phyloP scores from a whole-genome alignment of 2,329 filamentous ascomycete species.

The Xenosphaeropsis pyriputrescens region DNA sequence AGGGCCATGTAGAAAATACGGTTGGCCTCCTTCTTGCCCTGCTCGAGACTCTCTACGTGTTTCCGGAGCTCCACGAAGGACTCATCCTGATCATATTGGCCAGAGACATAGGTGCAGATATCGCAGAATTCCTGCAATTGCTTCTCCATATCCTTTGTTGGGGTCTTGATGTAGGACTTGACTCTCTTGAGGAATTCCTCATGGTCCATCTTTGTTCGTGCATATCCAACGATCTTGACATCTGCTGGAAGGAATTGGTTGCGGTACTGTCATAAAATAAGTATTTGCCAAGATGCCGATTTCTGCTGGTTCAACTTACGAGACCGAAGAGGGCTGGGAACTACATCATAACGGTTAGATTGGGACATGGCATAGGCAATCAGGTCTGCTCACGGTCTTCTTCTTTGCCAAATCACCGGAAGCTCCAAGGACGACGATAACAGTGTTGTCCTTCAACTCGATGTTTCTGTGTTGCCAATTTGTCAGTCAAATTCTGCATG shows the following conservation, averaged over 20 bases:
- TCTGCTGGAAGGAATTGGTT: constrained; percentile 98
- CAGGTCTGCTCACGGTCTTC: constrained; percentile 62
- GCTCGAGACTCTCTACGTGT: constrained; percentile 76
- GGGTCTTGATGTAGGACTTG: constrained; percentile 97
- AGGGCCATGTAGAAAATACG: constrained; percentile 99
- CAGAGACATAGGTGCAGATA: constrained; percentile 87
- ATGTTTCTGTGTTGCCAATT: constrained; percentile 45
- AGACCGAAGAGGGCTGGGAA: constrained; percentile 96
- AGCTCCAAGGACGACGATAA: constrained; percentile 1
- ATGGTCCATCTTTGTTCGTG: constrained; percentile 98
- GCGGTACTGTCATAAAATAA: constrained; percentile 52
- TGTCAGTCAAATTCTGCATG: neutral
- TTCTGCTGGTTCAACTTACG: constrained; percentile 42
- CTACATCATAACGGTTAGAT: constrained; percentile 29
- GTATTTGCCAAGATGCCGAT: constrained; percentile 4
- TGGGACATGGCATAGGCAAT: constrained; percentile 1
- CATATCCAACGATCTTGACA: constrained; percentile 96
- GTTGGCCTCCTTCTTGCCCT: constrained; percentile 69
- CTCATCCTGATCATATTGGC: constrained; percentile 95
- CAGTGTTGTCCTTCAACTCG: constrained; percentile 96
- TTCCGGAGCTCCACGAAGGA: constrained; percentile 77
- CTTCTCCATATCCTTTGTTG: constrained; percentile 92
- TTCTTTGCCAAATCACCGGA: constrained; percentile 74
- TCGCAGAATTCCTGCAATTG: constrained; percentile 82
- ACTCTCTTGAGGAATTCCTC: constrained; percentile 88